Conservation (phyloP, 805 yeast genomes). For the Lachancea quebecensis region DNA sequence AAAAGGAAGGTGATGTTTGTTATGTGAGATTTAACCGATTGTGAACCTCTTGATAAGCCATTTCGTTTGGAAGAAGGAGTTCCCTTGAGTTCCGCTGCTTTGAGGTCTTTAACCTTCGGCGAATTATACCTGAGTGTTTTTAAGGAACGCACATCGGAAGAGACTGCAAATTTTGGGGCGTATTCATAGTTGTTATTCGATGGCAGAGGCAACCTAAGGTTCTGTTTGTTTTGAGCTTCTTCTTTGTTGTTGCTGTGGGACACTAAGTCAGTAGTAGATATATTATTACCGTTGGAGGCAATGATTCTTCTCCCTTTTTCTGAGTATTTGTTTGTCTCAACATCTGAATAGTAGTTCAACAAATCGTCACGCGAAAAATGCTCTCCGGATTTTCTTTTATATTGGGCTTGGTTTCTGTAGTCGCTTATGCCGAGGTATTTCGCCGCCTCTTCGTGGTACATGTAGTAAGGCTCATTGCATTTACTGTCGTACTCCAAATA, state of each 20-base stretch:
- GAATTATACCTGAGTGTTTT: conserved; percentile 10
- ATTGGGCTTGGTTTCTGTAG: conserved; percentile 21
- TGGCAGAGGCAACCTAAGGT: not conserved
- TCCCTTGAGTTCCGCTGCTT: conserved; percentile 15
- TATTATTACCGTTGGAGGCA: conserved; percentile 13
- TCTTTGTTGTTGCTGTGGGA: conserved; percentile 15
- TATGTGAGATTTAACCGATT: conserved; percentile 31
- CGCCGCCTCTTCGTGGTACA: conserved; percentile 28
- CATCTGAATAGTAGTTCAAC: conserved; percentile 28
- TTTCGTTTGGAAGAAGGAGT: conserved; percentile 3
- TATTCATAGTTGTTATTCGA: not conserved
- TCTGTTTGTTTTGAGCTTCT: not conserved
- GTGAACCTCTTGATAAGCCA: conserved; percentile 22
- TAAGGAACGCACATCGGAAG: conserved; percentile 4
- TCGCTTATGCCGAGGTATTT: conserved; percentile 22
- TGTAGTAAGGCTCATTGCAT: conserved; percentile 20
- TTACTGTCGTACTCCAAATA: conserved; percentile 16
- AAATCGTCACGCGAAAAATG: conserved; percentile 26
- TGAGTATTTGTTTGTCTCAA: conserved; percentile 25
- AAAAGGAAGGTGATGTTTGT: conserved; percentile 33
- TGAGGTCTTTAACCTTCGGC: conserved; percentile 27
- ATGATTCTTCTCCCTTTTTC: conserved; percentile 26
- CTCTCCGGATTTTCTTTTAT: conserved; percentile 12
- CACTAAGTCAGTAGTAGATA: conserved; percentile 22
- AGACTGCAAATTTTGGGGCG: conserved; percentile 1